Percentiles rank a stretch among this genome's conserved stretches.
These are phyloP conservation scores for Eucalyptus regnans DNA, from an alignment of 345 rosid genomes.

Conservation along the genomic window DNA sequence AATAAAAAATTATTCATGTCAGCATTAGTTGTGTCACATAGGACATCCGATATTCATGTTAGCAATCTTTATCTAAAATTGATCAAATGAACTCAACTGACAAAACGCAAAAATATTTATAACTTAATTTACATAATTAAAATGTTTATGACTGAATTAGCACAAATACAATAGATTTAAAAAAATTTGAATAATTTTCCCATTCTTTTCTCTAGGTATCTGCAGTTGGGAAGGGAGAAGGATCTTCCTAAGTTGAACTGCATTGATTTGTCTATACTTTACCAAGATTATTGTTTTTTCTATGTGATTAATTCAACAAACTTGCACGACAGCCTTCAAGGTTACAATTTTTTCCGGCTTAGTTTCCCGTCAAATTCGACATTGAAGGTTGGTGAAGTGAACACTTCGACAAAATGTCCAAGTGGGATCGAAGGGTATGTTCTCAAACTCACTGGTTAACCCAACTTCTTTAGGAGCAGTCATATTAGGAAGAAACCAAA, in stretches of 20 bases:
- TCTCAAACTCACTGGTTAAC: not conserved
- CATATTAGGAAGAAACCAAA: not conserved
- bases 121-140: fast-evolving
- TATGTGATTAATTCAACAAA: not conserved
- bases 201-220: not conserved
- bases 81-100: fast-evolving
- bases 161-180: too few relatives aligned
- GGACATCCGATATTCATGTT: fast-evolving
- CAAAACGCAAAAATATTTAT: too few relatives aligned
- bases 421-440: not conserved
- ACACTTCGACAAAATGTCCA: not conserved
- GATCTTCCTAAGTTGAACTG: not conserved
- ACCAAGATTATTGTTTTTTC: not conserved
- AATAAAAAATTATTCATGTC: too few relatives aligned
- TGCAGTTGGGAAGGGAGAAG: not conserved
- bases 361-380: not conserved
- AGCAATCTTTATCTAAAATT: too few relatives aligned
- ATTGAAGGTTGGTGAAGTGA: not conserved
- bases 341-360: not conserved
- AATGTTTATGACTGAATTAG: too few relatives aligned
- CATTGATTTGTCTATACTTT: not conserved
- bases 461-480: not conserved
- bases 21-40: fast-evolving
- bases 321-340: not conserved
- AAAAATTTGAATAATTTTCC: too few relatives aligned